phyloP scores from a whole-genome alignment of 1,284 basidiomycete species.

The Marasmius sp. region DNA sequence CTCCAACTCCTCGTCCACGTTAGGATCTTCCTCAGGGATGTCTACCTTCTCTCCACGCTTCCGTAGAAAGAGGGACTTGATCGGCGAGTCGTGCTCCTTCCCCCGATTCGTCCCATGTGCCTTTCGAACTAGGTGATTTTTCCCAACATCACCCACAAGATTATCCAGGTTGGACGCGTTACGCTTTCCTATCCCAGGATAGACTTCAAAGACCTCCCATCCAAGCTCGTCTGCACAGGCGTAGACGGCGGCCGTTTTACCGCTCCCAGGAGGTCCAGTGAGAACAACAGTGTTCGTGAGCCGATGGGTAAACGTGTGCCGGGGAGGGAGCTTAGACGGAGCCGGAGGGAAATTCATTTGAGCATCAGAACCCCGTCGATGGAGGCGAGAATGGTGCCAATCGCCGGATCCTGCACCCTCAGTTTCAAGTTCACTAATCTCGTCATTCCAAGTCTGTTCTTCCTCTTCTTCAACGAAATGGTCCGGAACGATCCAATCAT shows the following conservation, averaged over 20 bases:
- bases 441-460: slow-evolving; percentile 30
- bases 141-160: slow-evolving; percentile 90
- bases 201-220: slow-evolving; percentile 97
- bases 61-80: not conserved
- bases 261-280: slow-evolving; percentile 79
- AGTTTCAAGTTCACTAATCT: slow-evolving; percentile 27
- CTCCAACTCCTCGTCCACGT: not conserved
- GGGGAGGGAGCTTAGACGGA: slow-evolving; percentile 10
- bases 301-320: slow-evolving; percentile 39
- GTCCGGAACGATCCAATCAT: slow-evolving; percentile 52
- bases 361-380: slow-evolving; percentile 1
- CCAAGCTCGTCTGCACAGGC: slow-evolving; percentile 92
- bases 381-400: slow-evolving; percentile 2
- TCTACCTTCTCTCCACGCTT: not conserved
- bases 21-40: not conserved
- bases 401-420: slow-evolving; percentile 21
- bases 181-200: slow-evolving; percentile 91
- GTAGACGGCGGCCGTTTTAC: slow-evolving; percentile 92
- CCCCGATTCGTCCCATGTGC: slow-evolving; percentile 19
- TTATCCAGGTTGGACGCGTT: slow-evolving; percentile 77
- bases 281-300: slow-evolving; percentile 88
- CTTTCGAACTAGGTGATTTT: slow-evolving; percentile 80
- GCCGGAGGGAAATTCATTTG: not conserved
- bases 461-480: slow-evolving; percentile 38
- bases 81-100: not conserved